Conservation (phyloP, 805 yeast genomes). For the Wickerhamomyces hampshirensis region DNA sequence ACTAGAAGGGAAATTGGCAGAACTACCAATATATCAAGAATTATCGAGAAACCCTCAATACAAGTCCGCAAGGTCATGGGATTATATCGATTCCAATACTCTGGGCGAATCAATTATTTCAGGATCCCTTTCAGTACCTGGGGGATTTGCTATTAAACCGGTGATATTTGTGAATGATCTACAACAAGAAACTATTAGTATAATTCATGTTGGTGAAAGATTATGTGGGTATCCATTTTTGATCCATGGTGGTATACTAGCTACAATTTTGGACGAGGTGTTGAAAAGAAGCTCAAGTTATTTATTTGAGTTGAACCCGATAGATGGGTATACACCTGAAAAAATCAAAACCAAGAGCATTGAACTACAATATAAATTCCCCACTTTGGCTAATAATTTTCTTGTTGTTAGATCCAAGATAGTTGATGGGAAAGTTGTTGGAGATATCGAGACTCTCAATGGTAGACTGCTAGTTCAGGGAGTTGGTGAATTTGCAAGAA, state of each 20-base stretch:
- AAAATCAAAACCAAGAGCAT: slow-evolving; percentile 43
- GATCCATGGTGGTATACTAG: slow-evolving; percentile 85
- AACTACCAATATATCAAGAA: slow-evolving; percentile 47
- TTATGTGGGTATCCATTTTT: slow-evolving; percentile 85
- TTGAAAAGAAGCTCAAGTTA: slow-evolving; percentile 51
- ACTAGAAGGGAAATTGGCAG: slow-evolving; percentile 43
- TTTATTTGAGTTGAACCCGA: slow-evolving; percentile 26
- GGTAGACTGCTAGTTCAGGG: slow-evolving; percentile 58
- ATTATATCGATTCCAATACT: slow-evolving; percentile 40
- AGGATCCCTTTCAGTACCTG: slow-evolving; percentile 62
- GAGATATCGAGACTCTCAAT: slow-evolving; percentile 46
- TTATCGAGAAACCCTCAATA: slow-evolving; percentile 36
- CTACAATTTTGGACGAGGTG: slow-evolving; percentile 74
- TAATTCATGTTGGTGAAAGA: slow-evolving; percentile 72
- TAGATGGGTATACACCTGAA: slow-evolving; percentile 35
- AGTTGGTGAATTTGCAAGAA: slow-evolving; percentile 36
- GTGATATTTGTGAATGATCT: slow-evolving; percentile 54
- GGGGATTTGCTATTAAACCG: slow-evolving; percentile 76
- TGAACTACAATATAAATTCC: slow-evolving; percentile 54
- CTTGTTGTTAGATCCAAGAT: slow-evolving; percentile 56
- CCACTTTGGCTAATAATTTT: slow-evolving; percentile 77
- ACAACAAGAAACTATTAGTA: slow-evolving; percentile 55
- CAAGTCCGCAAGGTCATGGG: slow-evolving; percentile 37
- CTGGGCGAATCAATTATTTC: slow-evolving; percentile 33
- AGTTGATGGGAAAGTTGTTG: slow-evolving; percentile 37